Evolutionary conservation across 2,329 filamentous ascomycete species (phyloP).

Genomic region (Talaromyces sp.): DNA sequence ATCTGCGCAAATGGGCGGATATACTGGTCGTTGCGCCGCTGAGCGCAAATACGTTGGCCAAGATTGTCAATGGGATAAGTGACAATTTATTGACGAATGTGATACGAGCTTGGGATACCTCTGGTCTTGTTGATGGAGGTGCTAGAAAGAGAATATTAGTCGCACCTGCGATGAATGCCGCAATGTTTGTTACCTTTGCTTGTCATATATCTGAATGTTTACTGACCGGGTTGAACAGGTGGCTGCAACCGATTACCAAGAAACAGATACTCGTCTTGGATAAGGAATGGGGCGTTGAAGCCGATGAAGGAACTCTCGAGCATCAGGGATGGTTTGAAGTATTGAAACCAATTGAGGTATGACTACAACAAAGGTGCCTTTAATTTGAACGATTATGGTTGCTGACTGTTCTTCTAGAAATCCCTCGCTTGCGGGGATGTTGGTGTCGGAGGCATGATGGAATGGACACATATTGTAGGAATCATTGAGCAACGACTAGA

Average conservation of each 20-base stretch:
- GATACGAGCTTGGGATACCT: constrained; percentile 82
- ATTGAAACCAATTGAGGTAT: constrained; percentile 60
- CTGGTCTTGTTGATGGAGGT: constrained; percentile 54
- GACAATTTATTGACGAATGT: constrained; percentile 73
- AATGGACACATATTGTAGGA: constrained; percentile 71
- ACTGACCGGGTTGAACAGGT: constrained; percentile 34
- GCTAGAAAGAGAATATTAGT: constrained; percentile 67
- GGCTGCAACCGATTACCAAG: constrained; percentile 75
- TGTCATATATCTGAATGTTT: not conserved
- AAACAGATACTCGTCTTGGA: constrained; percentile 68
- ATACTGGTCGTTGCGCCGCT: constrained; percentile 76
- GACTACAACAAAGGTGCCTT: not conserved
- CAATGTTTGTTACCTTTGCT: constrained; percentile 54
- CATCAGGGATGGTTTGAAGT: constrained; percentile 64
- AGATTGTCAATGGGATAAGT: constrained; percentile 72
- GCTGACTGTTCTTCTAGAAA: constrained; percentile 48
- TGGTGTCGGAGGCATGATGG: constrained; percentile 77
- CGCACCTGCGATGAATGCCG: constrained; percentile 81
- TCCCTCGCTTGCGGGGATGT: constrained; percentile 79
- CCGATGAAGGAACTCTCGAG: constrained; percentile 30
- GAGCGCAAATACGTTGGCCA: constrained; percentile 80
- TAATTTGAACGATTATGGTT: not conserved
- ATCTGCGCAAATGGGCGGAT: constrained; percentile 78
- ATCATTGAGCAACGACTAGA: constrained; percentile 52
- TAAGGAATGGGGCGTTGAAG: constrained; percentile 62